phyloP scores from a whole-genome alignment of 2,329 filamentous ascomycete genomes.

The Mycocentrospora acerina region DNA sequence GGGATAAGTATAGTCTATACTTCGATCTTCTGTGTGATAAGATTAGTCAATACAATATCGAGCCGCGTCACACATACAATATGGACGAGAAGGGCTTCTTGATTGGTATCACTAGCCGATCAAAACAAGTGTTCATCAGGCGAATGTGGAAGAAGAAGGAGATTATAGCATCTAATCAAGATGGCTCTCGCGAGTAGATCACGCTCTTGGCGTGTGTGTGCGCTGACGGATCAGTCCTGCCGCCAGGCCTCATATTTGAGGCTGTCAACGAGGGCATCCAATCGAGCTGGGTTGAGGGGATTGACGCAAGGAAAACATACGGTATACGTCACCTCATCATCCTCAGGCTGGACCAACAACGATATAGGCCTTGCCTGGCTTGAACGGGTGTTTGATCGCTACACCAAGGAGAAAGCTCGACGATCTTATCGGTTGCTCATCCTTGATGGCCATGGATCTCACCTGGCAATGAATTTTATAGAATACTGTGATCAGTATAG shows the following conservation, averaged over 20 bases:
- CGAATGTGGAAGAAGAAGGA: no score
- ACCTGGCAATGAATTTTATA: conserved; percentile 6
- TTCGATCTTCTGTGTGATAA: neutral
- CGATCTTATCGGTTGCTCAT: conserved; percentile 4
- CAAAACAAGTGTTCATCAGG: no score
- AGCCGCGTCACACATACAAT: neutral
- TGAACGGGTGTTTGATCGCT: no score
- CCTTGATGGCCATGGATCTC: conserved; percentile 2
- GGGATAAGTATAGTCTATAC: neutral
- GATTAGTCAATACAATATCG: neutral
- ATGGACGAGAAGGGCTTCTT: conserved; percentile 1
- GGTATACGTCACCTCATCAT: no score
- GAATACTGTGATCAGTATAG: conserved; percentile 4
- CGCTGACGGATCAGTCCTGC: neutral
- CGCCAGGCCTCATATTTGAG: neutral
- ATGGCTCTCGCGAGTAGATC: neutral
- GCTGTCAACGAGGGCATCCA: neutral
- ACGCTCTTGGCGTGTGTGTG: neutral
- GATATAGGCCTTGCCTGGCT: no score
- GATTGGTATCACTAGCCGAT: no score
- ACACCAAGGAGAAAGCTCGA: neutral
- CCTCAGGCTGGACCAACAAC: no score
- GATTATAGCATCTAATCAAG: no score
- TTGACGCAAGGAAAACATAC: neutral
- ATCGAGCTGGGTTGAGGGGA: no score